Conservation (phyloP, 2,329 filamentous ascomycete species). For the Talaromyces sp. region DNA sequence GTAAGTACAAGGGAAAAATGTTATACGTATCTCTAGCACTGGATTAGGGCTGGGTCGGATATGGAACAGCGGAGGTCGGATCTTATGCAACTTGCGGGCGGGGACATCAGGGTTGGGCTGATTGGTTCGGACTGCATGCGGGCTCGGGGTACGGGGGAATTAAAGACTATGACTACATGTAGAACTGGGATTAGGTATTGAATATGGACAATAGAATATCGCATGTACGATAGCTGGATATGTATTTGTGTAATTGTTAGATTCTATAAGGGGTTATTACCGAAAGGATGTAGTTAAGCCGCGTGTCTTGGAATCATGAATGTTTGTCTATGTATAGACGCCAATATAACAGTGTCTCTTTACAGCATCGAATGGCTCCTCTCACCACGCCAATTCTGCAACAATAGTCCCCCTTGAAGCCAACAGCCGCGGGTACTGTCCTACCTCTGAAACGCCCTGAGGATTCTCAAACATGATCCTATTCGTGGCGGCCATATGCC, state of each 20-base stretch:
- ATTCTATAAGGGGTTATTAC: not conserved
- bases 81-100: not conserved
- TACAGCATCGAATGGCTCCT: not conserved
- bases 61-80: not conserved
- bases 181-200: no score
- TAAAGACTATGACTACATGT: no score
- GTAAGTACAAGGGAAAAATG: no score
- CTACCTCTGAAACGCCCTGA: constrained; percentile 17
- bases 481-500: not conserved
- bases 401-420: constrained; percentile 26
- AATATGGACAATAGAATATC: no score
- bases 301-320: not conserved
- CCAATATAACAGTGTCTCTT: not conserved
- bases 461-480: constrained; percentile 28
- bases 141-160: not conserved
- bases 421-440: constrained; percentile 29
- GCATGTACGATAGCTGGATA: no score
- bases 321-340: not conserved
- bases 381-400: constrained; percentile 35
- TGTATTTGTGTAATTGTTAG: not conserved
- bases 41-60: not conserved
- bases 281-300: no score
- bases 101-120: not conserved
- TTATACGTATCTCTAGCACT: not conserved
- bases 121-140: not conserved